A percentile compares a stretch with the other conserved stretches of the same genome.
phyloP scores from a whole-genome alignment of 202 grass and related monocot species.

The Hordeum pubiflorum region DNA sequence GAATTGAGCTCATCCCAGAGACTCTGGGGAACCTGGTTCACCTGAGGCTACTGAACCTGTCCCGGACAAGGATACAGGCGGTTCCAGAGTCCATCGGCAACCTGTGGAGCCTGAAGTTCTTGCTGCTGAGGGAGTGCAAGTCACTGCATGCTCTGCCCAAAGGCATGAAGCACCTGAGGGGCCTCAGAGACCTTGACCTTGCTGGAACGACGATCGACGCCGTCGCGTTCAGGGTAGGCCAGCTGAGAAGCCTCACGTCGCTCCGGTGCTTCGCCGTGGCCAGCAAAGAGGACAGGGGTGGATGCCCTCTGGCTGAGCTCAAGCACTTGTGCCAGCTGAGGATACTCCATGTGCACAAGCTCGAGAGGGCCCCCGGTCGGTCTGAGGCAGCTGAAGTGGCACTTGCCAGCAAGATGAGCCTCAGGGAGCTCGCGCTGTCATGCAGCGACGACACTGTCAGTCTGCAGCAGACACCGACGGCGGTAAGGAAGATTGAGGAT shows the following conservation, averaged over 20 bases:
- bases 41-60: slow-evolving; percentile 64
- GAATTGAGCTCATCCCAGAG: slow-evolving; percentile 46
- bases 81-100: slow-evolving; percentile 48
- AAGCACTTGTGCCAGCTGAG: slow-evolving; percentile 49
- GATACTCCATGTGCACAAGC: slow-evolving; percentile 44
- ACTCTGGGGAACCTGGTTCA: slow-evolving; percentile 44
- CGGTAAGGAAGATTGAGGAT: slow-evolving; percentile 40
- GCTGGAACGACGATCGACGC: slow-evolving; percentile 17
- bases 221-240: slow-evolving; percentile 40
- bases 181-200: slow-evolving; percentile 60
- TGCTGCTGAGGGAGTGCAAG: slow-evolving; percentile 58
- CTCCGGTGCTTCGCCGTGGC: slow-evolving; percentile 38
- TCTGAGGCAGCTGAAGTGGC: slow-evolving; percentile 32
- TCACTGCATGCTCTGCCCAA: slow-evolving; percentile 47
- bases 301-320: slow-evolving; percentile 56
- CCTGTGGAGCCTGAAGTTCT: slow-evolving; percentile 46
- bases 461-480: slow-evolving; percentile 13
- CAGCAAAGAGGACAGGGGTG: slow-evolving; percentile 22
- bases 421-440: slow-evolving; percentile 46
- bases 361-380: slow-evolving; percentile 32
- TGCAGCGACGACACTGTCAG: slow-evolving; percentile 28
- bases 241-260: slow-evolving; percentile 44
- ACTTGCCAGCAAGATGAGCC: slow-evolving; percentile 33
- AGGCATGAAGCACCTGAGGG: slow-evolving; percentile 44
- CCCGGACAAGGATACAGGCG: slow-evolving; percentile 40